These are phyloP conservation scores for Protostelium mycophagum DNA, from an alignment of 78 protist species.

Conservation along the genomic window DNA sequence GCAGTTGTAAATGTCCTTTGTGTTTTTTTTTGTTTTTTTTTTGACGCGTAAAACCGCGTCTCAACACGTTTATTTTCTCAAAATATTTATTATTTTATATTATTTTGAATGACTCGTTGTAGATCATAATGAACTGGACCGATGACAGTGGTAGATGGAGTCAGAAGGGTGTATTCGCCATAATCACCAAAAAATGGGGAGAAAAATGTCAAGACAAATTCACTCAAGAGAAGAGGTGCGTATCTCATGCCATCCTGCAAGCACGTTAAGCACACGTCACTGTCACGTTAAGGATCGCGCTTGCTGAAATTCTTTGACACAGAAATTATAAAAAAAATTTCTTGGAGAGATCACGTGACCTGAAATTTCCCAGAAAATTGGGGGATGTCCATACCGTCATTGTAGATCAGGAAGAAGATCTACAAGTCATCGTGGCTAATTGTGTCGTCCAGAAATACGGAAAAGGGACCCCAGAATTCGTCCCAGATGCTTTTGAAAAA, in stretches of 20 bases:
- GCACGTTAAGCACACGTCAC: no score
- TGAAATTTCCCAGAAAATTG: background rate
- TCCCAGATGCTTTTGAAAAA: background rate
- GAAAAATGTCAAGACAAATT: constrained; percentile 5
- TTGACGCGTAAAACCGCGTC: no score
- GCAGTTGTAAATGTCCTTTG: background rate
- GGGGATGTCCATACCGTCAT: background rate
- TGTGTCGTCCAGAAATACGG: background rate
- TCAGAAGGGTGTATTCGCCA: constrained; percentile 23
- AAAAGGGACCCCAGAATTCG: background rate
- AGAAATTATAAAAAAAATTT: no score
- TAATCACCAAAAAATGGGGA: constrained; percentile 28
- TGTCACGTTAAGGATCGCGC: no score
- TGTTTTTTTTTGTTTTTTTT: background rate
- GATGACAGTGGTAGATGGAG: constrained; percentile 52
- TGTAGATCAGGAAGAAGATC: background rate
- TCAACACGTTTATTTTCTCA: no score
- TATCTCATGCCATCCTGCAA: background rate
- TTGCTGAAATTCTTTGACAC: no score
- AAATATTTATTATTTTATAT: no score
- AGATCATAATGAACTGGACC: constrained; percentile 30
- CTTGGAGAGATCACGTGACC: no score
- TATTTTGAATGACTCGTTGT: background rate
- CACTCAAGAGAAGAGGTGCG: constrained; percentile 8
- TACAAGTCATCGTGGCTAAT: background rate